These are phyloP conservation scores for Cyberlindnera subsufficiens DNA, from an alignment of 805 yeast species.

Conservation along the genomic window DNA sequence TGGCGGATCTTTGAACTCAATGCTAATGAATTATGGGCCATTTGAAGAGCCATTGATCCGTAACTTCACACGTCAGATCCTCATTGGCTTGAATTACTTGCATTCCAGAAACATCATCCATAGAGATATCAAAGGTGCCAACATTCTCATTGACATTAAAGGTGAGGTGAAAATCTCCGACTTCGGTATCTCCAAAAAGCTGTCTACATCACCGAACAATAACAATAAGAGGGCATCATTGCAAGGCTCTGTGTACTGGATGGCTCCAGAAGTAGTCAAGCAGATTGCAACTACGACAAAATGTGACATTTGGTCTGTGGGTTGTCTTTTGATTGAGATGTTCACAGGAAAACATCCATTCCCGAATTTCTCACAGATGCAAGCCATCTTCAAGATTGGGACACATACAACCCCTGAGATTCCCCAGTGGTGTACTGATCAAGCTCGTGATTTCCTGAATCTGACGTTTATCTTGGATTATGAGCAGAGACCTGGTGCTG, in stretches of 20 bases:
- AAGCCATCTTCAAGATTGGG: constrained; percentile 92
- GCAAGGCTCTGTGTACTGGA: constrained; percentile 97
- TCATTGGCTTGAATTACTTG: constrained; percentile 67
- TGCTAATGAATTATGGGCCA: constrained; percentile 70
- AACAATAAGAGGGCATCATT: constrained; percentile 62
- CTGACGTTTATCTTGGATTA: constrained; percentile 74
- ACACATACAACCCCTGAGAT: constrained; percentile 75
- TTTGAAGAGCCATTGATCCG: constrained; percentile 72
- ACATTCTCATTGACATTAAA: constrained; percentile 71
- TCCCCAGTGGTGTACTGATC: constrained; percentile 67
- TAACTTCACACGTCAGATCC: constrained; percentile 69
- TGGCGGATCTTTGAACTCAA: constrained; percentile 65
- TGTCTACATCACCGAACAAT: constrained; percentile 41
- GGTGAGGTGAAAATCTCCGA: constrained; percentile 83
- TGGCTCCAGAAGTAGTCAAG: constrained; percentile 98
- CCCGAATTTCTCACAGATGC: constrained; percentile 94
- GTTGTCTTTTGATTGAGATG: constrained; percentile 92
- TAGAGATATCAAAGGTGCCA: constrained; percentile 87
- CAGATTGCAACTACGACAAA: constrained; percentile 86
- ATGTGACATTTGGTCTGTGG: constrained; percentile 97
- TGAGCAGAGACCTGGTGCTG: constrained; percentile 67
- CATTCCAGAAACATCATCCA: constrained; percentile 76
- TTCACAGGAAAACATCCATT: constrained; percentile 94
- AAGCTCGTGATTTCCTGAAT: constrained; percentile 59
- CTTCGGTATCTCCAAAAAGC: constrained; percentile 73